Base-by-base conservation (phyloP, 345 rosid genomes). In the Salix udensis region DNA sequence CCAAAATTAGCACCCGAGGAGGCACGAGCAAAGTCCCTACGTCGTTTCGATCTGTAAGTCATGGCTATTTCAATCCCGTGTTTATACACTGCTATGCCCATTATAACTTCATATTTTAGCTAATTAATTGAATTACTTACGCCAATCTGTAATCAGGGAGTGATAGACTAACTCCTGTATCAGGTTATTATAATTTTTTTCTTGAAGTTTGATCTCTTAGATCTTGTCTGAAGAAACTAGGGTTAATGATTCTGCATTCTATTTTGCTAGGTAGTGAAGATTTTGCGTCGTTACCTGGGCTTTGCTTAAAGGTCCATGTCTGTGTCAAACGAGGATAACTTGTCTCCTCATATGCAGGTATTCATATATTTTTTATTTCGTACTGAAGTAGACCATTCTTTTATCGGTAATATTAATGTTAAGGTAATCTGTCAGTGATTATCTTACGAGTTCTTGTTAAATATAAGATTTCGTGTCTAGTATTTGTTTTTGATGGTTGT, bases 331-430 rank as follows among this genome's bases (percentile, higher is more conserved):
- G 96, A 91, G 64, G 92, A 85, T 68, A 80, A 79, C 67, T 26
- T 80, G 73, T 80, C 91, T 73, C 66, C 85, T 46, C 78, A 84
- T 65, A 46, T 86, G 79, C 89, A 89, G 97, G 97, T 92, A 78
- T 73, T 28, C 23, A 3, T 61, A 16, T n/a, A 50, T 36, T 36
- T 8, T 26, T 4, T 39, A 1, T 39, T 42, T 9, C 7, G 37
- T 5, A 26, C 42, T 7, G 18, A 11, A 24, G 10, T 18, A 14
- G 18, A 30, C 64, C 34, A 34, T 36, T n/a, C 14, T 60, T 21
- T 7, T 48, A 39, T 48, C 34, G 14, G 28, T 2, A 9, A 39
- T 23, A 39, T 37, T 65, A 18, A 34, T 75, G 65, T 34, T 19
- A 12, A 46, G 23, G 50, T 11, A 7, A 23, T 68, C 71, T 39